Conservation (phyloP, 2,329 filamentous ascomycete species). For the Fragosphaeria purpurea region DNA sequence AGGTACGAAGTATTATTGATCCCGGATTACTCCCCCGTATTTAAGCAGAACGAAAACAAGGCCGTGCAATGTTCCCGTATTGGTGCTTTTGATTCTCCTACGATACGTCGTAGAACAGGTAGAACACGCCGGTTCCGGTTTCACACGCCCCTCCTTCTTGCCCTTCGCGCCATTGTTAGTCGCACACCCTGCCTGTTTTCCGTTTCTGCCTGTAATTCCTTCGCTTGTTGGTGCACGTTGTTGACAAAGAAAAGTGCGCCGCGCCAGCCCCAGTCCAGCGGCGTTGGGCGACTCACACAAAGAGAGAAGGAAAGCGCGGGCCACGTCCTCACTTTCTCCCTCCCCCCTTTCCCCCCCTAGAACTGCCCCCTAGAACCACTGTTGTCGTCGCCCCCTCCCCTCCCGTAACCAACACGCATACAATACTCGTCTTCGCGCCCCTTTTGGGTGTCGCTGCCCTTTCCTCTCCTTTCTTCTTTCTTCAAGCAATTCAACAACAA, state of each 20-base stretch:
- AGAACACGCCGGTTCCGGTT: conserved; percentile 3
- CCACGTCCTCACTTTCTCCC: background rate
- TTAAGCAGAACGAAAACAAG: too few relatives aligned
- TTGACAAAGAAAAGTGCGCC: background rate
- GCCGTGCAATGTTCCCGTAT: too few relatives aligned
- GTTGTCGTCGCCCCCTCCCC: too few relatives aligned
- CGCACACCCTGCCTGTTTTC: conserved; percentile 1
- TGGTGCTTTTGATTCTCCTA: too few relatives aligned
- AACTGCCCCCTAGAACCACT: conserved; percentile 8
- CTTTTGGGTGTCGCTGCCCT: conserved; percentile 17
- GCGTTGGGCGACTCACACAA: background rate
- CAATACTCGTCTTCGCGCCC: conserved; percentile 18
- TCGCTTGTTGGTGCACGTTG: background rate
- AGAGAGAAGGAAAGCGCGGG: conserved; percentile 6
- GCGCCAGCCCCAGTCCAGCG: background rate
- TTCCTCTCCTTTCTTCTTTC: conserved; percentile 23
- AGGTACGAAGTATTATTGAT: too few relatives aligned
- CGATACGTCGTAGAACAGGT: too few relatives aligned
- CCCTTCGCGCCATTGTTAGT: background rate
- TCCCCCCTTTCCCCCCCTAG: conserved; percentile 12
- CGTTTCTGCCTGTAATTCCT: background rate
- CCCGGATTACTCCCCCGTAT: too few relatives aligned
- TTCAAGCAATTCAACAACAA: conserved; percentile 39
- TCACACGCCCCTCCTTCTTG: conserved; percentile 1
- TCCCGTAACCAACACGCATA: too few relatives aligned